phyloP scores from a whole-genome alignment of 78 protist genomes.

The Cavenderia fasciculata region DNA sequence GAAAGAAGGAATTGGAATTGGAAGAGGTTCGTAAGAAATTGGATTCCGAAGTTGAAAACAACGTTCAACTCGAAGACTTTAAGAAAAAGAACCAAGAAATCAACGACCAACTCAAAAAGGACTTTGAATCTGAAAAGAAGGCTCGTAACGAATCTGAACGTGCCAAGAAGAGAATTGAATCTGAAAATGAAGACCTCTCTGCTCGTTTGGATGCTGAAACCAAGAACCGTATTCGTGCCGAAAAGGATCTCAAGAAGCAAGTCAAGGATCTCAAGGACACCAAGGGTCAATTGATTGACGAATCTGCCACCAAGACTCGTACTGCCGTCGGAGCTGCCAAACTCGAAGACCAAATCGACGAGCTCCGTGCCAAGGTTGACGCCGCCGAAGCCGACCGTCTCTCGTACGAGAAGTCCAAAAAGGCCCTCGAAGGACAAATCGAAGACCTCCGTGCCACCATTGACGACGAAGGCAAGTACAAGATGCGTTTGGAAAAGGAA shows the following conservation, averaged over 20 bases:
- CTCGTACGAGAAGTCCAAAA: slow-evolving; percentile 65
- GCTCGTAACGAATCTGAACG: slow-evolving; percentile 32
- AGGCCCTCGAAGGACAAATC: slow-evolving; percentile 72
- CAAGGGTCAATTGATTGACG: slow-evolving; percentile 58
- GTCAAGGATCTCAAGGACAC: slow-evolving; percentile 44
- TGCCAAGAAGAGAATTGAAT: slow-evolving; percentile 63
- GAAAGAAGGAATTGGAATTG: slow-evolving; percentile 48
- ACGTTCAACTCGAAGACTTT: slow-evolving; percentile 21
- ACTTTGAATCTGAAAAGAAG: slow-evolving; percentile 72
- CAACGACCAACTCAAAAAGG: slow-evolving; percentile 53
- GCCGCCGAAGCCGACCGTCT: neutral
- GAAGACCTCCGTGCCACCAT: slow-evolving; percentile 62
- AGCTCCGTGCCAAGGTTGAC: slow-evolving; percentile 29
- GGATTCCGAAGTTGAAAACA: slow-evolving; percentile 24
- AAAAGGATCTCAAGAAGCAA: slow-evolving; percentile 52
- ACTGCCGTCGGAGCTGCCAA: slow-evolving; percentile 70
- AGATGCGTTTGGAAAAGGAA: slow-evolving; percentile 78
- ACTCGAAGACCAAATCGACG: slow-evolving; percentile 68
- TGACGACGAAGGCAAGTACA: slow-evolving; percentile 74
- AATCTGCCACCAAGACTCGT: slow-evolving; percentile 71
- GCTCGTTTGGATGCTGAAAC: slow-evolving; percentile 56
- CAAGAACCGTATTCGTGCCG: slow-evolving; percentile 51
- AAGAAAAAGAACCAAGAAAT: slow-evolving; percentile 53
- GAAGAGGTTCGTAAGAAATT: slow-evolving; percentile 69
- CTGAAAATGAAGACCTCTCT: slow-evolving; percentile 61